A percentile compares a stretch with the other conserved stretches of the same genome.
Conservation (phyloP, 2,329 filamentous ascomycete species). For the Dryadomyces quercivorus region DNA sequence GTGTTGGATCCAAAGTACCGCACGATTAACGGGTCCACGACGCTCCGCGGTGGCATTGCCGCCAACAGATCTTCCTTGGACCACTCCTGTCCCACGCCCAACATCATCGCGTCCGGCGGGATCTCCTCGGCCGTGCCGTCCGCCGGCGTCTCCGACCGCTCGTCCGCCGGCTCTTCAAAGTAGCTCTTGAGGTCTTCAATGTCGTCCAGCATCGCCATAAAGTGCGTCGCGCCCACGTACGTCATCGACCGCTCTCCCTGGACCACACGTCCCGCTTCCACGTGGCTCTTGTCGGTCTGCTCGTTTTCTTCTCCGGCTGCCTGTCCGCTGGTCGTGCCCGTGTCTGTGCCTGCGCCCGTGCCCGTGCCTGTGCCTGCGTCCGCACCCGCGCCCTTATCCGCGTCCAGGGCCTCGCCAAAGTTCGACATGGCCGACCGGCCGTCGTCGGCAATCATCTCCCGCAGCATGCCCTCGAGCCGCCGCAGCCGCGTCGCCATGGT, state of each 20-base stretch:
- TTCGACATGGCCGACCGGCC: constrained; percentile 7
- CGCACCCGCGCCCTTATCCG: background rate
- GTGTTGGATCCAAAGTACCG: constrained; percentile 41
- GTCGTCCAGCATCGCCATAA: constrained; percentile 49
- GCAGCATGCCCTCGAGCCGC: constrained; percentile 45
- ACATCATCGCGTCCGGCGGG: constrained; percentile 30
- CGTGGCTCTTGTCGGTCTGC: no score
- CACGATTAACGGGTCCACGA: constrained; percentile 38
- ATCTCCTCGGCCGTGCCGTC: constrained; percentile 22
- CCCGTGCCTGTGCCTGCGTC: background rate
- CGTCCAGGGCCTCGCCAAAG: constrained; percentile 4
- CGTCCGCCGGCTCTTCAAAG: constrained; percentile 35
- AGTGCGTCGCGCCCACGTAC: constrained; percentile 48
- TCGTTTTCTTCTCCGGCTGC: no score
- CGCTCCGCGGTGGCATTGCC: constrained; percentile 31
- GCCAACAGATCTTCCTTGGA: constrained; percentile 33
- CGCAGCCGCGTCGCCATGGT: constrained; percentile 42
- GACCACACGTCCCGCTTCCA: constrained; percentile 27
- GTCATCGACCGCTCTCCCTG: constrained; percentile 29
- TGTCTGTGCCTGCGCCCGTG: background rate
- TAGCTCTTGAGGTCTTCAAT: constrained; percentile 48
- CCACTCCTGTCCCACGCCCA: constrained; percentile 20
- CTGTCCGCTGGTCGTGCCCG: no score
- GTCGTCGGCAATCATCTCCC: constrained; percentile 32
- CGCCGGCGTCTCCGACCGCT: constrained; percentile 20